Evolutionary conservation across 148 eudicot species (phyloP).

Genomic region (Chenopodium berlandieri): DNA sequence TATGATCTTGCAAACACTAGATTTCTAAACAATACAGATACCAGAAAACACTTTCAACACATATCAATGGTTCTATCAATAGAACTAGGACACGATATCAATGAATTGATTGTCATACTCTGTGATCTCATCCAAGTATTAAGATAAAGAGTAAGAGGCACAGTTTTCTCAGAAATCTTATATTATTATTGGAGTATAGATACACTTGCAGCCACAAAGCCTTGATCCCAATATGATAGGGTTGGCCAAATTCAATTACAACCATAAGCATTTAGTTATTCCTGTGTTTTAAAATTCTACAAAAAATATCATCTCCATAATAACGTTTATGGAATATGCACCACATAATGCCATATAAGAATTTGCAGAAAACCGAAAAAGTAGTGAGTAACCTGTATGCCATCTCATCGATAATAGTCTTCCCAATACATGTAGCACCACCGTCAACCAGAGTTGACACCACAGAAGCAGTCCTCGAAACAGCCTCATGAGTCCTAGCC

Average conservation of each 20-base stretch:
- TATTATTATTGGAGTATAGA: neutral
- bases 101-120: neutral
- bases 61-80: neutral
- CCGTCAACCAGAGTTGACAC: slow-evolving; percentile 83
- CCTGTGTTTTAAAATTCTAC: neutral
- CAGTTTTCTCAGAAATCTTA: neutral
- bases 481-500: slow-evolving; percentile 81
- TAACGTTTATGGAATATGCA: neutral
- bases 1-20: slow-evolving; percentile 17
- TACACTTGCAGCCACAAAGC: neutral
- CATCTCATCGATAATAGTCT: slow-evolving; percentile 88
- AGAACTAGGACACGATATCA: slow-evolving; percentile 5
- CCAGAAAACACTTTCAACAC: neutral
- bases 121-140: neutral
- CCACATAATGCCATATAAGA: neutral
- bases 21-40: neutral
- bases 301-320: neutral
- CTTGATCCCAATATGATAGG: too few relatives aligned
- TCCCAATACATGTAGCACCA: slow-evolving; percentile 94
- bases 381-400: slow-evolving; percentile 60
- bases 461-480: slow-evolving; percentile 64
- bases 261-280: neutral
- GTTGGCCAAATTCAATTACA: neutral
- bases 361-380: slow-evolving; percentile 7
- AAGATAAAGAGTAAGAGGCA: neutral